A percentile compares a stretch with the other conserved stretches of the same genome.
phyloP scores from a whole-genome alignment of 371 early-diverging fungal genomes.

The Mucor mucedo region DNA sequence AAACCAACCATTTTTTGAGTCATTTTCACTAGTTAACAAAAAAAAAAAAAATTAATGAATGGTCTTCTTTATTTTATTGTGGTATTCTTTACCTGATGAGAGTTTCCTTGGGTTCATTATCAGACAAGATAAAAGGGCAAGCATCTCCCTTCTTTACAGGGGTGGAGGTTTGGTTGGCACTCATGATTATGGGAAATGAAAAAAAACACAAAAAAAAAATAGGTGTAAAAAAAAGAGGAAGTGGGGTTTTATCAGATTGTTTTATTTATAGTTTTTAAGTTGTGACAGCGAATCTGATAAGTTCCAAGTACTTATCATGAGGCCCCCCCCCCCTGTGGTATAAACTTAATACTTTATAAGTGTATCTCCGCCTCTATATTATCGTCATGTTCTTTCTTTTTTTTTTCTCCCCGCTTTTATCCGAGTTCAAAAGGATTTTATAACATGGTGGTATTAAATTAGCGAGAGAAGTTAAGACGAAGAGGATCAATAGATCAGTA shows the following conservation, averaged over 20 bases:
- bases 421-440: not conserved
- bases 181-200: constrained; percentile 6
- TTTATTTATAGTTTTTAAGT: constrained; percentile 8
- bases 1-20: no score
- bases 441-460: not conserved
- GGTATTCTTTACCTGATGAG: not conserved
- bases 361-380: constrained; percentile 12
- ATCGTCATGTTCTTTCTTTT: not conserved
- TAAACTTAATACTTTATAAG: not conserved
- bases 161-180: not conserved
- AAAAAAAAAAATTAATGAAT: no score
- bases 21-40: no score
- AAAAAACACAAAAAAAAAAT: constrained; percentile 7
- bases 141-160: constrained; percentile 10
- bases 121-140: constrained; percentile 13
- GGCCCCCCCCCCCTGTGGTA: constrained; percentile 20
- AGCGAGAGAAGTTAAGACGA: no score
- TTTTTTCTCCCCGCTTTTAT: constrained; percentile 15
- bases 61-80: no score
- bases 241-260: constrained; percentile 24
- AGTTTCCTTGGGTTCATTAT: not conserved
- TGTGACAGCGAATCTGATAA: constrained; percentile 31
- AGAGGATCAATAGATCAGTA: no score
- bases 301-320: constrained; percentile 1
- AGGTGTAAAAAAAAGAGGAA: not conserved